Evolutionary conservation across 2,329 filamentous ascomycete species (phyloP), one percentile per base, ranked within the genome.

Genomic region (Exserohilum rostratum): DNA sequence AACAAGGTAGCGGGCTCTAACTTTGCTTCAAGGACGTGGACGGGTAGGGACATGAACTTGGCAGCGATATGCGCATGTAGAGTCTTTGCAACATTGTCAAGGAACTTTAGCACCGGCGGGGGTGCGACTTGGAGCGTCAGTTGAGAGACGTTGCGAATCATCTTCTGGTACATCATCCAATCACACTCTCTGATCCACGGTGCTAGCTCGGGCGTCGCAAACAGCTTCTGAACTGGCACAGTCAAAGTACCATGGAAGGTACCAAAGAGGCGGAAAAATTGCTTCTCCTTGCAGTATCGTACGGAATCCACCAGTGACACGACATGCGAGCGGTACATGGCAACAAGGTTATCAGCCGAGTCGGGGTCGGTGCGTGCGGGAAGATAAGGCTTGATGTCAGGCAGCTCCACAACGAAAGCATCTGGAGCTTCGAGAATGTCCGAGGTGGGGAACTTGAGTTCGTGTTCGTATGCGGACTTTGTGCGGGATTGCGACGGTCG

Each of bases 191-290:
- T 90, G 57, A 99, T 96, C 95, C 95, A 99, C 1, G 89, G 84
- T 2, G 92, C 91, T 50, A 98, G 80, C 50, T 87, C 87, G 2
- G 89, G 87, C 68, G 96, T 87, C 12, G 87, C 87, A 67, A 99
- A 89, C 2, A 99, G 79, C 75, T 96, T 97, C 74, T 97, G 92
- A 3, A 98, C 93, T 5, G 95, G 95, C 76, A 97, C 96, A 0
- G 95, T 99, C 67, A 99, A 84, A 2, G 93, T 98, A 50, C 95
- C 95, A 69, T 96, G 91, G 74, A 99, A 98, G 1, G 93, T 95
- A 5, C 90, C 93, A 73, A 96, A 96, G 13, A 97, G 85, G 62
- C 96, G 91, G 73, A 96, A 96, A 74, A 99, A 96, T 6, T 92
- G 93, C 78, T 96, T 96, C 75, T 97, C 91, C 71, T 95, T 96